Percentiles rank a stretch among this genome's conserved stretches.
phyloP scores from a whole-genome alignment of 2,329 filamentous ascomycete genomes.

The Chaetomiaceae sp. region DNA sequence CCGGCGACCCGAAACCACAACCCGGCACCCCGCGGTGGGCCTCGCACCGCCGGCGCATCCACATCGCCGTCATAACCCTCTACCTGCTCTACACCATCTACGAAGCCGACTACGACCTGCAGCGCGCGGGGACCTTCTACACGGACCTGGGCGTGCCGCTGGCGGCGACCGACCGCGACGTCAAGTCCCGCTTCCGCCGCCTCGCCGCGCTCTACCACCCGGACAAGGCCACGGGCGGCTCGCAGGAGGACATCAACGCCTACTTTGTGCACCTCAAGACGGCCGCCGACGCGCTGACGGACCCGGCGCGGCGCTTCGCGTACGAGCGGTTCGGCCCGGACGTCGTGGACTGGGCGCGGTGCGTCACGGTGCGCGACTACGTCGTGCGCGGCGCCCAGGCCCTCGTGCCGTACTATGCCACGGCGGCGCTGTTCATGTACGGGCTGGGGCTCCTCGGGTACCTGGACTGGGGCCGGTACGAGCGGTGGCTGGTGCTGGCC shows the following conservation, averaged over 20 bases:
- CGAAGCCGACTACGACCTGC: conserved; percentile 81
- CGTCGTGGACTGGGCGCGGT: conserved; percentile 52
- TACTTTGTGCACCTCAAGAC: conserved; percentile 80
- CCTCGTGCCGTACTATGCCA: conserved; percentile 58
- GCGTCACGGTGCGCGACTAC: conserved; percentile 67
- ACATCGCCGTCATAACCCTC: conserved; percentile 72
- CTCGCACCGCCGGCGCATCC: conserved; percentile 74
- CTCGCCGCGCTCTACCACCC: conserved; percentile 72
- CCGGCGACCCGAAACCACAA: conserved; percentile 74
- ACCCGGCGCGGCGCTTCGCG: conserved; percentile 73
- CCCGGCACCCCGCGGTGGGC: conserved; percentile 65
- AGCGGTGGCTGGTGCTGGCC: conserved; percentile 57
- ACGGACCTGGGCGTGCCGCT: conserved; percentile 66
- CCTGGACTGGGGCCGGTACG: conserved; percentile 62
- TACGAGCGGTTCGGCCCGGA: conserved; percentile 85
- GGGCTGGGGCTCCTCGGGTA: conserved; percentile 61
- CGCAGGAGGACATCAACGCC: conserved; percentile 27
- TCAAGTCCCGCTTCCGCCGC: conserved; percentile 81
- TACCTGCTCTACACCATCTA: conserved; percentile 93
- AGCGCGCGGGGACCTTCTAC: conserved; percentile 71
- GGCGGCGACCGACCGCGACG: conserved; percentile 64
- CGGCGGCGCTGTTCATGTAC: conserved; percentile 55
- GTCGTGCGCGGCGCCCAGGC: conserved; percentile 59
- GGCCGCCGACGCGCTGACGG: conserved; percentile 76
- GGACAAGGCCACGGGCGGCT: conserved; percentile 62